Base-by-base conservation (phyloP, 352 stramenopile genomes). In the Pythium phragmitis region DNA sequence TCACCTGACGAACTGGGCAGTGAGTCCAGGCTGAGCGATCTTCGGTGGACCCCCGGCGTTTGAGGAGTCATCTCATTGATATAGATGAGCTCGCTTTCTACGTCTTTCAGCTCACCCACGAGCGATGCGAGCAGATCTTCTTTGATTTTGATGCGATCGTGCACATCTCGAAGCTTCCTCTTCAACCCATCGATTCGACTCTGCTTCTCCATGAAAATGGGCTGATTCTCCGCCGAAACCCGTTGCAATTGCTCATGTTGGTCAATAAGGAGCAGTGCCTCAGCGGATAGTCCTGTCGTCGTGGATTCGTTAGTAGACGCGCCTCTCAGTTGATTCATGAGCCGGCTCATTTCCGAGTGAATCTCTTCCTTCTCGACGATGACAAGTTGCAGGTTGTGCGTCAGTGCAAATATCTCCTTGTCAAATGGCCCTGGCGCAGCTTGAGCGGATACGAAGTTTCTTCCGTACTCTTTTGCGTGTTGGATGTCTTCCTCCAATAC, bases 291-390 rank as follows among this genome's bases (percentile, higher is more conserved):
- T 2, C 60, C 60, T 3, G 59, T 68, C 2, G 43, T n/a, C 30
- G 23, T 45, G 12, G 7, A 39, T 2, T n/a, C 51, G n/a, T 57
- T 48, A 1, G 17, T 52, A 2, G 43, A 58, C 8, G 16, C 41
- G 9, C 21, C 23, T 8, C 64, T 67, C 26, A 88, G 28, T 53
- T 78, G 57, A 21, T 61, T 63, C 73, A 87, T 84, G 2, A 88
- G 57, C 14, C 75, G 72, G 42, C 71, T 85, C 78, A 93, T 87
- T 60, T 91, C 80, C 34, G 85, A 76, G 39, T 87, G 71, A 46
- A 90, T 78, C 28, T 93, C 84, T 39, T 89, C 84, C 49, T 91
- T 91, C 55, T 91, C 75, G 33, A 89, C 79, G 21, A 89, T 90
- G 52, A 87, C 82, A 17, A 80, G 71, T 65, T 93, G 80, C 1